Evolutionary conservation across 2,329 filamentous ascomycete species (phyloP).

Genomic region (Thielaviopsis ethacetica): DNA sequence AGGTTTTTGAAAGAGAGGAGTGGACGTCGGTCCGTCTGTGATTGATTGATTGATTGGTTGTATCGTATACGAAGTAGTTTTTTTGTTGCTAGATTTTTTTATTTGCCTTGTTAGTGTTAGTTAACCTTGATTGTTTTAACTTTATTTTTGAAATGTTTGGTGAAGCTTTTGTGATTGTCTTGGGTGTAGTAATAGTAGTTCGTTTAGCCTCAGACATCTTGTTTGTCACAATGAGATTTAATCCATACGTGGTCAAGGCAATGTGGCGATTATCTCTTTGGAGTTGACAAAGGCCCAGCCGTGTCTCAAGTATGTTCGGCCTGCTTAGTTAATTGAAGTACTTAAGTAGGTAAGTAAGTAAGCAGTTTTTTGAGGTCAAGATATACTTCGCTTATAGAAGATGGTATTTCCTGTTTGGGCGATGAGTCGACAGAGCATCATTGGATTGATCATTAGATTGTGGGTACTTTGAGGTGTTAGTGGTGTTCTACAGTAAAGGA

Average conservation of each 20-base stretch:
- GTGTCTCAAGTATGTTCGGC: too few relatives aligned
- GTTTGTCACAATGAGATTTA: too few relatives aligned
- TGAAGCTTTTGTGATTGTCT: not conserved
- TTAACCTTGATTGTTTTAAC: not conserved
- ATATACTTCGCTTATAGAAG: not conserved
- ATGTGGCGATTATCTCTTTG: too few relatives aligned
- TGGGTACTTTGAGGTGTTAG: not conserved
- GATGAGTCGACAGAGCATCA: not conserved
- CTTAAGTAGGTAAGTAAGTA: too few relatives aligned
- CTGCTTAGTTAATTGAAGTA: too few relatives aligned
- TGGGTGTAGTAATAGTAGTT: too few relatives aligned
- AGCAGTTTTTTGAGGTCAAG: too few relatives aligned
- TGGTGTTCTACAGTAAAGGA: not conserved
- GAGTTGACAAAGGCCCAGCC: too few relatives aligned
- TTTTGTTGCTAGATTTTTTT: not conserved
- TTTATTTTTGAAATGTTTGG: not conserved
- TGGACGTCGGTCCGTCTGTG: not conserved
- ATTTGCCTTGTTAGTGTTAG: not conserved
- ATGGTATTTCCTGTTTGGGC: not conserved
- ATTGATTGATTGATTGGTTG: not conserved
- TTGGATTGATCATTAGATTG: not conserved
- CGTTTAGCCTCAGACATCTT: too few relatives aligned
- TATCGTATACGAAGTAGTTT: not conserved
- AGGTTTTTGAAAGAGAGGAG: too few relatives aligned
- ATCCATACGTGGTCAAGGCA: too few relatives aligned